Evolutionary conservation across 2,329 filamentous ascomycete species (phyloP).

Genomic region (Aspergillus sp.): DNA sequence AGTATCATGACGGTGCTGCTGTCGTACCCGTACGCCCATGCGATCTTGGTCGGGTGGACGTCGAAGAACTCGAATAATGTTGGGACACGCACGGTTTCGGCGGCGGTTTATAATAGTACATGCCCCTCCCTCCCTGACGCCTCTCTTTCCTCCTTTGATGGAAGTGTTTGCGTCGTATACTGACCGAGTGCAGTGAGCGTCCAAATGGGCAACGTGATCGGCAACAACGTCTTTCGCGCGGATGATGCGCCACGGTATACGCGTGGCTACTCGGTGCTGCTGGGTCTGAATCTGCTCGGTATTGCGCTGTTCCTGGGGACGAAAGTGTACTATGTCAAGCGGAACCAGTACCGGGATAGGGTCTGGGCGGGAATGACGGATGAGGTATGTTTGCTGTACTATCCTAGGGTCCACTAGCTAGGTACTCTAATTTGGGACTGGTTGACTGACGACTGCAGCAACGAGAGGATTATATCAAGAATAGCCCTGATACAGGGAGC

Average conservation of each 20-base stretch:
- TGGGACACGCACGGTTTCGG: constrained; percentile 64
- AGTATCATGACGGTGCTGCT: constrained; percentile 55
- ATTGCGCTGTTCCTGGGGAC: constrained; percentile 51
- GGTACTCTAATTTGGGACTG: neutral
- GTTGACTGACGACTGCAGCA: constrained; percentile 21
- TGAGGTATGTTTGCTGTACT: constrained; percentile 4
- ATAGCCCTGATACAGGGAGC: constrained; percentile 39
- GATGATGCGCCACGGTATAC: constrained; percentile 59
- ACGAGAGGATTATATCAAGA: constrained; percentile 34
- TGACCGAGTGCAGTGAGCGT: constrained; percentile 32
- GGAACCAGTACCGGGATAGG: constrained; percentile 33
- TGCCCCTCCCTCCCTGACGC: neutral
- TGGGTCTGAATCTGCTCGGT: constrained; percentile 54
- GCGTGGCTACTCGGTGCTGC: constrained; percentile 56
- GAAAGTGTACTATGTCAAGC: constrained; percentile 39
- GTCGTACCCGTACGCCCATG: constrained; percentile 62
- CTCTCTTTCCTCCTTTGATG: neutral
- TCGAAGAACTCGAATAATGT: constrained; percentile 67
- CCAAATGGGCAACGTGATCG: constrained; percentile 36
- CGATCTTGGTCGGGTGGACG: constrained; percentile 64
- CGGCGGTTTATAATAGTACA: constrained; percentile 61
- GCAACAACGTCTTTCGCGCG: constrained; percentile 55
- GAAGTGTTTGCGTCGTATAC: constrained; percentile 2
- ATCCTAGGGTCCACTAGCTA: too few species aligned
- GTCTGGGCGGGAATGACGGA: constrained; percentile 39